phyloP scores from a whole-genome alignment of 2,329 filamentous ascomycete genomes.

The Pseudocercospora musae region DNA sequence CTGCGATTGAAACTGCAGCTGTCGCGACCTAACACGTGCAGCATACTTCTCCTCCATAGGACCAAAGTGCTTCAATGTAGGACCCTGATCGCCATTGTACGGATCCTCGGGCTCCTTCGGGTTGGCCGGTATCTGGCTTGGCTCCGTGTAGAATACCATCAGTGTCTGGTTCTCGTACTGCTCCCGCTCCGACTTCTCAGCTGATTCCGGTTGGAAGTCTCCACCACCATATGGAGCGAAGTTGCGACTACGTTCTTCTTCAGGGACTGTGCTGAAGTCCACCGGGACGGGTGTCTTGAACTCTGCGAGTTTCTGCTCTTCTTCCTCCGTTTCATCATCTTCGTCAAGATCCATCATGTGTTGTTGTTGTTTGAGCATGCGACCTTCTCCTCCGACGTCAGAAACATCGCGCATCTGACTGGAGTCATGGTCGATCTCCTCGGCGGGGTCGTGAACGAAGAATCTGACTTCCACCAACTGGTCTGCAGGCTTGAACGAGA shows the following conservation, averaged over 20 bases:
- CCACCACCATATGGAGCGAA: constrained; percentile 48
- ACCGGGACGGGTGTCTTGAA: constrained; percentile 41
- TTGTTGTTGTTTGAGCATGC: constrained; percentile 55
- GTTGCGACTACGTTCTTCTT: constrained; percentile 43
- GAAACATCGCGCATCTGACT: constrained; percentile 69
- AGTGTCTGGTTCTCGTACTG: constrained; percentile 46
- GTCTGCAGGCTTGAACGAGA: constrained; percentile 66
- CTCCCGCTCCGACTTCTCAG: constrained; percentile 44
- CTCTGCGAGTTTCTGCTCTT: constrained; percentile 48
- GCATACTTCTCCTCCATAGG: constrained; percentile 31
- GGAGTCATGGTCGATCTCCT: constrained; percentile 64
- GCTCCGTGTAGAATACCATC: constrained; percentile 46
- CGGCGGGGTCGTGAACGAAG: constrained; percentile 69
- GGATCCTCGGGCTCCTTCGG: constrained; percentile 46
- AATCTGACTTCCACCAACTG: constrained; percentile 64
- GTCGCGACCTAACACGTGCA: constrained; percentile 17
- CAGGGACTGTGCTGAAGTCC: constrained; percentile 43
- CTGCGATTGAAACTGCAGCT: constrained; percentile 10
- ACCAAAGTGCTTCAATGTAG: constrained; percentile 39
- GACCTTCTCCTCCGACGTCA: constrained; percentile 65
- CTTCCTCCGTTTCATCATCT: constrained; percentile 56
- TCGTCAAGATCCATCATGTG: constrained; percentile 65
- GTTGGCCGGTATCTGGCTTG: constrained; percentile 46
- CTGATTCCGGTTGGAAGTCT: constrained; percentile 37
- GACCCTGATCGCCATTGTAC: constrained; percentile 29